phyloP scores from a whole-genome alignment of 2,329 filamentous ascomycete species.

The Aureobasidium subglaciale region DNA sequence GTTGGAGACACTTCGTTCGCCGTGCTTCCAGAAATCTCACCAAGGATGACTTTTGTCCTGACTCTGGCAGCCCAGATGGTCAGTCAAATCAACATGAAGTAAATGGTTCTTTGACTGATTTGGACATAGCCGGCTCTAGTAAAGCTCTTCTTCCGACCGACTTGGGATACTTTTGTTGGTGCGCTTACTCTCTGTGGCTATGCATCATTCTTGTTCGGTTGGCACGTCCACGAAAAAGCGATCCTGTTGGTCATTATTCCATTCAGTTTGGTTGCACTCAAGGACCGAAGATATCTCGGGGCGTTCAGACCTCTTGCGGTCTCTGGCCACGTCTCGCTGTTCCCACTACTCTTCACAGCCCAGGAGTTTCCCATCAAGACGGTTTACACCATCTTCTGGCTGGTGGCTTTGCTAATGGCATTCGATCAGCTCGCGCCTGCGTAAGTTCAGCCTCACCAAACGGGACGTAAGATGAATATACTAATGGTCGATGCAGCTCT shows the following conservation, averaged over 20 bases:
- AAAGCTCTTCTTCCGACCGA: slow-evolving; percentile 71
- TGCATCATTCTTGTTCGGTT: slow-evolving; percentile 93
- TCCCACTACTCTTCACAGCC: slow-evolving; percentile 85
- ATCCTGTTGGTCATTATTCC: slow-evolving; percentile 90
- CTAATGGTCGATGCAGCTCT: slow-evolving; percentile 42
- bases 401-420: slow-evolving; percentile 73
- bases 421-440: slow-evolving; percentile 87
- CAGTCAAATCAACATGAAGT: slow-evolving; percentile 20
- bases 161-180: slow-evolving; percentile 83
- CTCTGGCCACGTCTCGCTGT: slow-evolving; percentile 88
- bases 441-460: slow-evolving; percentile 29
- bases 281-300: slow-evolving; percentile 81
- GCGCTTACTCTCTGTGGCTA: slow-evolving; percentile 90
- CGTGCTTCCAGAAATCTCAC: slow-evolving; percentile 78
- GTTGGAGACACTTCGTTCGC: slow-evolving; percentile 93
- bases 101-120: slow-evolving; percentile 11
- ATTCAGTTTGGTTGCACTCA: slow-evolving; percentile 85
- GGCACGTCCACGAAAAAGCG: slow-evolving; percentile 98
- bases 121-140: slow-evolving; percentile 57
- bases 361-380: slow-evolving; percentile 93
- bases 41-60: slow-evolving; percentile 70
- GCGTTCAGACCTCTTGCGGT: slow-evolving; percentile 90
- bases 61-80: slow-evolving; percentile 76
- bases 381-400: slow-evolving; percentile 86
- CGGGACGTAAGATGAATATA: slow-evolving; percentile 10